phyloP scores from a whole-genome alignment of 202 grass and related monocot genomes.

The Panicum virgatum region DNA sequence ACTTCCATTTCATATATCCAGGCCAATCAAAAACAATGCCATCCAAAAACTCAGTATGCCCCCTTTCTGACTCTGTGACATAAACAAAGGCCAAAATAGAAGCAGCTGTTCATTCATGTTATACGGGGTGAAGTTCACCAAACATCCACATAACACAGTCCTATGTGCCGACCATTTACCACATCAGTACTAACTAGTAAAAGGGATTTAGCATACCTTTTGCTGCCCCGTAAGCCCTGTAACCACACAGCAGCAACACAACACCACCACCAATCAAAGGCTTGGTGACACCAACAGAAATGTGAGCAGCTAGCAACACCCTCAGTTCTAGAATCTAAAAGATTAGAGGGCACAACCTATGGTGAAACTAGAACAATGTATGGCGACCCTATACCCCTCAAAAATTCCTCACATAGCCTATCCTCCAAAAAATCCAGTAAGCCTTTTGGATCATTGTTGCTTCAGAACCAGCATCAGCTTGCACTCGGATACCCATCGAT shows the following conservation, averaged over 20 bases:
- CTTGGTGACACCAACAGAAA: neutral
- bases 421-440: slow-evolving; percentile 12
- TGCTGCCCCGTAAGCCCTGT: neutral
- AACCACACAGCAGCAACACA: neutral
- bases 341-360: slow-evolving; percentile 18
- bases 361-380: slow-evolving; percentile 23
- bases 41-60: neutral
- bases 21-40: neutral
- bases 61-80: neutral
- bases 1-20: neutral
- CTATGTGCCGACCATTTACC: slow-evolving; percentile 18
- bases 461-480: slow-evolving; percentile 4
- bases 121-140: neutral
- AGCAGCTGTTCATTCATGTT: neutral
- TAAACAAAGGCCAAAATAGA: neutral
- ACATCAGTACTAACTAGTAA: neutral
- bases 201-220: slow-evolving; percentile 1
- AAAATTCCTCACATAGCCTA: neutral
- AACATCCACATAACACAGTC: neutral
- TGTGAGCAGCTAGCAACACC: neutral
- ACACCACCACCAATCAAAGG: neutral
- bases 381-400: neutral
- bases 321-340: neutral
- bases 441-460: neutral
- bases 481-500: neutral